These are phyloP conservation scores for Colletotrichum musicola DNA, from an alignment of 2,329 filamentous ascomycete genomes.

Conservation along the genomic window DNA sequence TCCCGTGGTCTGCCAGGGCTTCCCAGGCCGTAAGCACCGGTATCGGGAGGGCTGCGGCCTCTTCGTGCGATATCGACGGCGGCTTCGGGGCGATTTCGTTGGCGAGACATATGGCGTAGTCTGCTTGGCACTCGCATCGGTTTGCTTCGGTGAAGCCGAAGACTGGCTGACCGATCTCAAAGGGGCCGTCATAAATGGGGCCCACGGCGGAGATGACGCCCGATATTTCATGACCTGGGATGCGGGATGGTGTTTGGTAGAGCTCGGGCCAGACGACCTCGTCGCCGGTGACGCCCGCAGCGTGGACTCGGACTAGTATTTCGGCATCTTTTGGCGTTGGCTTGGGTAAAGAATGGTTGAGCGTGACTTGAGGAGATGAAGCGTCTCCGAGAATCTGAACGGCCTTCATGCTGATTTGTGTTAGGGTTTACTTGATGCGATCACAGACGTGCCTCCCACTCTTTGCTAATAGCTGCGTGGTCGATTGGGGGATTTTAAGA, in stretches of 20 bases:
- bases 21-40: constrained; percentile 47
- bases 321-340: constrained; percentile 39
- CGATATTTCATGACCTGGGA: constrained; percentile 53
- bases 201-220: constrained; percentile 47
- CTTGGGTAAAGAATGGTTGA: constrained; percentile 35
- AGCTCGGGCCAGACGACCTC: constrained; percentile 51
- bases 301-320: constrained; percentile 48
- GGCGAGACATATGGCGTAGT: constrained; percentile 43
- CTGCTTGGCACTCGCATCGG: constrained; percentile 44
- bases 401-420: constrained; percentile 44
- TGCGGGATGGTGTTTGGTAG: constrained; percentile 44
- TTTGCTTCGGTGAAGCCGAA: constrained; percentile 46
- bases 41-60: constrained; percentile 49
- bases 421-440: too few species aligned
- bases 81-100: constrained; percentile 43
- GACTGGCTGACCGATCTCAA: constrained; percentile 42
- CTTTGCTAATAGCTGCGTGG: too few species aligned
- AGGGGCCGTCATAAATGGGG: constrained; percentile 41
- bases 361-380: constrained; percentile 38
- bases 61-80: constrained; percentile 38
- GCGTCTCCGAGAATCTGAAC: constrained; percentile 48
- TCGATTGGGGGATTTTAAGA: too few species aligned
- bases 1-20: neutral
- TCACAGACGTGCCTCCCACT: too few species aligned
- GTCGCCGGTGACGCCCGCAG: constrained; percentile 51